These are phyloP conservation scores for Stephania cephalantha DNA, from an alignment of 164 flowering plant genomes.

Conservation along the genomic window DNA sequence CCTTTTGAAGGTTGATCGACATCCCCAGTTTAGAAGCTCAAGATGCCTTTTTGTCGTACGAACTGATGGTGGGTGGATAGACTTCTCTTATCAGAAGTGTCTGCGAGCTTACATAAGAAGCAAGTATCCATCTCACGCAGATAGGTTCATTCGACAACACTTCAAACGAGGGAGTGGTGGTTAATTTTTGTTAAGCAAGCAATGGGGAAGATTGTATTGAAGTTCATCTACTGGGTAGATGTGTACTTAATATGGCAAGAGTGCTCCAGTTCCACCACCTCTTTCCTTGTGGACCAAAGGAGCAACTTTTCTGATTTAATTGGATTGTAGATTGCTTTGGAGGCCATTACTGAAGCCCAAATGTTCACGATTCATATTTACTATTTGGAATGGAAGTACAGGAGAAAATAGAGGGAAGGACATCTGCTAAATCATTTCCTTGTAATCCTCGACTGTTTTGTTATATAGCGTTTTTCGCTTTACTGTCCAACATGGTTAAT, in stretches of 20 bases:
- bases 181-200: conserved; percentile 6
- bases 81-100: conserved; percentile 90
- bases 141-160: conserved; percentile 59
- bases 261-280: neutral
- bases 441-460: neutral
- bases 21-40: conserved; percentile 62
- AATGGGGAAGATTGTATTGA: conserved; percentile 1
- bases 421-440: neutral
- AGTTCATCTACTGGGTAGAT: neutral
- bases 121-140: conserved; percentile 75
- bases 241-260: neutral
- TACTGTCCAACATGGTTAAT: neutral
- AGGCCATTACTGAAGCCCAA: neutral
- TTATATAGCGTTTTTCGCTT: neutral
- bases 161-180: conserved; percentile 48
- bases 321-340: neutral
- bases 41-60: conserved; percentile 85
- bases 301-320: neutral
- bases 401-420: neutral
- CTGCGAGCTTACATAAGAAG: conserved; percentile 62
- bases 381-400: neutral
- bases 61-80: conserved; percentile 80
- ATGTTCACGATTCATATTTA: neutral
- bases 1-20: conserved; percentile 68
- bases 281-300: neutral